Conservation (phyloP, 768 basidiomycete species). For the Mycena albidolilacea region DNA sequence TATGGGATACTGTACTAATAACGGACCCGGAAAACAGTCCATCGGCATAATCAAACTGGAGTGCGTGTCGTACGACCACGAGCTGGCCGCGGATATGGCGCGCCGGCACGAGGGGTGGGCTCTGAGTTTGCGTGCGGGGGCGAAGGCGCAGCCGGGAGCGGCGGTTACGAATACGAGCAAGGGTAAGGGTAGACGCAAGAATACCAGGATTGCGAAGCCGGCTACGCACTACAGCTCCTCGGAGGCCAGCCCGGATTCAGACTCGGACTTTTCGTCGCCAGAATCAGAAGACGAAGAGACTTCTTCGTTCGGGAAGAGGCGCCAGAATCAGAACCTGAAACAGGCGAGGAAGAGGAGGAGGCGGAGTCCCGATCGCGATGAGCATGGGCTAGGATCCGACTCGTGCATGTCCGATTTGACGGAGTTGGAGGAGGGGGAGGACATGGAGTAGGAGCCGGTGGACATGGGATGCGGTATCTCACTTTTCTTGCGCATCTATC, state of each 20-base stretch:
- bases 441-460: too few species aligned
- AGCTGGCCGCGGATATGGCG: slow-evolving; percentile 18
- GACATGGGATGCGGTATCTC: too few species aligned
- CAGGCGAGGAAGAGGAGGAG: too few species aligned
- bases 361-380: not conserved
- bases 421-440: not conserved
- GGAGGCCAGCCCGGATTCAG: too few species aligned
- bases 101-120: not conserved
- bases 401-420: not conserved
- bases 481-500: too few species aligned
- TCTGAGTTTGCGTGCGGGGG: not conserved
- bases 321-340: not conserved
- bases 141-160: not conserved
- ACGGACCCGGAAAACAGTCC: not conserved
- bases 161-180: not conserved
- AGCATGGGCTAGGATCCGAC: not conserved
- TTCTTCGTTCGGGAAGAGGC: too few species aligned
- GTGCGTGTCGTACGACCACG: slow-evolving; percentile 35
- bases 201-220: too few species aligned
- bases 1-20: too few species aligned
- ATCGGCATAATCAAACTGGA: slow-evolving; percentile 30
- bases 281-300: too few species aligned
- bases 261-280: too few species aligned
- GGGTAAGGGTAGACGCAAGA: too few species aligned
- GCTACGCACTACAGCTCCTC: too few species aligned